Evolutionary conservation across 2,329 filamentous ascomycete species (phyloP).

Genomic region (Paracamarosporium sp.): DNA sequence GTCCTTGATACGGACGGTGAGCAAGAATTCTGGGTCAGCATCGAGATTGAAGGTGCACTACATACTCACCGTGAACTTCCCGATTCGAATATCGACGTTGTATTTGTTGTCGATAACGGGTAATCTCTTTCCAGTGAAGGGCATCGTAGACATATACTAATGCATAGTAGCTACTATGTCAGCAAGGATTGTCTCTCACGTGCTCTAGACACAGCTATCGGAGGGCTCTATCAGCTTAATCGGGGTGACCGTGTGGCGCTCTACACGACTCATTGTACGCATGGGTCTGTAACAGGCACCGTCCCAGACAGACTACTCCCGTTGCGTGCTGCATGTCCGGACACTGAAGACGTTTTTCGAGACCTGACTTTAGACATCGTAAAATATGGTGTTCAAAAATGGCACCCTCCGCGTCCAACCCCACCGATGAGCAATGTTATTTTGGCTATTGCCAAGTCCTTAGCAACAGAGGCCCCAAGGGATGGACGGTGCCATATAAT

Average conservation of each 20-base stretch:
- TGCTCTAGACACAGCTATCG: slow-evolving; percentile 25
- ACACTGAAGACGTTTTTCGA: slow-evolving; percentile 23
- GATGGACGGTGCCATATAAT: slow-evolving; percentile 32
- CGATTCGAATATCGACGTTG: slow-evolving; percentile 35
- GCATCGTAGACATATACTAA: not conserved
- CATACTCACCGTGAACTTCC: slow-evolving; percentile 26
- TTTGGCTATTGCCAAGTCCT: slow-evolving; percentile 27
- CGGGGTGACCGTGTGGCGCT: slow-evolving; percentile 34
- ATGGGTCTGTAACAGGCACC: slow-evolving; percentile 32
- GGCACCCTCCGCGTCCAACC: slow-evolving; percentile 36
- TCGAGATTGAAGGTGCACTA: slow-evolving; percentile 38
- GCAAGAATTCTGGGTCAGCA: slow-evolving; percentile 36
- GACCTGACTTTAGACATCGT: slow-evolving; percentile 25
- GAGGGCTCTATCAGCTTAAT: slow-evolving; percentile 24
- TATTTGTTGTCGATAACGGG: slow-evolving; percentile 49
- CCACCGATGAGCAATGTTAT: slow-evolving; percentile 37
- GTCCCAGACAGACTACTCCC: slow-evolving; percentile 33
- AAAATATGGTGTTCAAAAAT: slow-evolving; percentile 27
- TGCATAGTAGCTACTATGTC: slow-evolving; percentile 34
- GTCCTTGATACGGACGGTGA: slow-evolving; percentile 20
- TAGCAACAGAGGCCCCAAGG: slow-evolving; percentile 21
- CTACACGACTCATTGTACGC: slow-evolving; percentile 40
- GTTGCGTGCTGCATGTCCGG: slow-evolving; percentile 18
- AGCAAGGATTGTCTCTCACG: slow-evolving; percentile 29
- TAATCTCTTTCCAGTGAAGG: slow-evolving; percentile 20